A percentile compares a stretch with the other conserved stretches of the same genome.
Evolutionary conservation across 2,329 filamentous ascomycete genomes (phyloP).

Genomic region (Cadophora gregata): DNA sequence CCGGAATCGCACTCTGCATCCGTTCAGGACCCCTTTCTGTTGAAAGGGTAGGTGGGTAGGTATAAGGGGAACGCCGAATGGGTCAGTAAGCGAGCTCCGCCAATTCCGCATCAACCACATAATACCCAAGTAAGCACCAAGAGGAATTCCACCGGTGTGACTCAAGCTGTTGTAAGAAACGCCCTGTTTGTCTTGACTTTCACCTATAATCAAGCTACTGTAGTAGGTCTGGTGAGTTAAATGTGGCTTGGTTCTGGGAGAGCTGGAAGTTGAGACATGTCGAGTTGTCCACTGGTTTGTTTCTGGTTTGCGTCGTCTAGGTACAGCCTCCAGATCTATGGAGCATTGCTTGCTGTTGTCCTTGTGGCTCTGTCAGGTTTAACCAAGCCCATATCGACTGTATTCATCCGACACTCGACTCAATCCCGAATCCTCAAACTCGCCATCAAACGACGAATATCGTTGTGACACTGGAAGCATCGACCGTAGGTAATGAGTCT

Average conservation of each 20-base stretch:
- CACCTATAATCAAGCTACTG: not conserved
- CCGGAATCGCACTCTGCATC: not conserved
- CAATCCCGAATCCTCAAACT: not conserved
- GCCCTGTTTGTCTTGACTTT: not conserved
- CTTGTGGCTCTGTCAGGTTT: not conserved
- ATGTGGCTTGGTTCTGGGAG: not conserved
- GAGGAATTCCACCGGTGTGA: constrained; percentile 1
- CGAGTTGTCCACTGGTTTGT: no score
- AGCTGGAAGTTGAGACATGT: not conserved
- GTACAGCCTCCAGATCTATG: no score
- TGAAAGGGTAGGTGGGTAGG: no score
- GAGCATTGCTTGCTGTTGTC: not conserved
- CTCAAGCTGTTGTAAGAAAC: not conserved
- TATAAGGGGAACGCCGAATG: constrained; percentile 9
- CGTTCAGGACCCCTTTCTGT: not conserved
- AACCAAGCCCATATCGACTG: not conserved
- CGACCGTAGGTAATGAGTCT: not conserved
- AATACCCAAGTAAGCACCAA: constrained; percentile 12
- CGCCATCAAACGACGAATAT: not conserved
- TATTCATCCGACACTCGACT: not conserved
- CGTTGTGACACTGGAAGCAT: not conserved
- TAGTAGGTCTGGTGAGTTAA: not conserved
- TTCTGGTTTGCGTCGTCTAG: no score
- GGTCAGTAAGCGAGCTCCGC: constrained; percentile 8
- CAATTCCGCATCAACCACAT: not conserved